phyloP scores from a whole-genome alignment of 345 rosid species.

The Geranium brycei region DNA sequence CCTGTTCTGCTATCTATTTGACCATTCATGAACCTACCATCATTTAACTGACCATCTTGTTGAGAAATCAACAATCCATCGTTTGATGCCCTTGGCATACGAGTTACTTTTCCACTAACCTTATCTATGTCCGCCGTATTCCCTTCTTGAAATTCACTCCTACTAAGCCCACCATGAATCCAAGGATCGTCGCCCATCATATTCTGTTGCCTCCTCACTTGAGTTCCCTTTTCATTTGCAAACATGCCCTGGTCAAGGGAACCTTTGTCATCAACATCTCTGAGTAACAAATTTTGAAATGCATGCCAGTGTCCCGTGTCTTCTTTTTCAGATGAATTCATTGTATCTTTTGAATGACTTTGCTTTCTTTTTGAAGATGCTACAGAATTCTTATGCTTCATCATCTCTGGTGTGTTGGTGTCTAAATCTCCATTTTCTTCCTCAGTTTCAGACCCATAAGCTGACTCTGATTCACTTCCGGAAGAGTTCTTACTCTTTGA shows the following conservation, averaged over 20 bases:
- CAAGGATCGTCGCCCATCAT: slow-evolving; percentile 45
- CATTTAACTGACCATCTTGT: slow-evolving; percentile 21
- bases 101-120: slow-evolving; percentile 35
- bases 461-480: slow-evolving; percentile 40
- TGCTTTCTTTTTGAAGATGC: slow-evolving; percentile 29
- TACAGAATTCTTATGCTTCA: slow-evolving; percentile 16
- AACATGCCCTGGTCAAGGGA: slow-evolving; percentile 29
- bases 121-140: slow-evolving; percentile 25
- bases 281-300: slow-evolving; percentile 64
- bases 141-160: slow-evolving; percentile 39
- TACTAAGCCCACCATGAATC: slow-evolving; percentile 30
- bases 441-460: slow-evolving; percentile 28
- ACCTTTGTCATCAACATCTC: slow-evolving; percentile 59
- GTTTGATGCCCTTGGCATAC: slow-evolving; percentile 33
- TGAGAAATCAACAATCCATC: slow-evolving; percentile 41
- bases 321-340: slow-evolving; percentile 19
- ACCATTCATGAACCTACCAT: slow-evolving; percentile 26
- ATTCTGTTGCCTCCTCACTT: slow-evolving; percentile 36
- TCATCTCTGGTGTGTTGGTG: slow-evolving; percentile 11
- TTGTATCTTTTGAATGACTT: slow-evolving; percentile 10
- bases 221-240: slow-evolving; percentile 49
- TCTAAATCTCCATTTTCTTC: no score
- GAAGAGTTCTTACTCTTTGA: slow-evolving; percentile 51
- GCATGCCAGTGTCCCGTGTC: slow-evolving; percentile 71
- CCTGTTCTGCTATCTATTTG: slow-evolving; percentile 29